Conservation (phyloP, 1,284 basidiomycete species). For the Rhodotorula mucilaginosa region DNA sequence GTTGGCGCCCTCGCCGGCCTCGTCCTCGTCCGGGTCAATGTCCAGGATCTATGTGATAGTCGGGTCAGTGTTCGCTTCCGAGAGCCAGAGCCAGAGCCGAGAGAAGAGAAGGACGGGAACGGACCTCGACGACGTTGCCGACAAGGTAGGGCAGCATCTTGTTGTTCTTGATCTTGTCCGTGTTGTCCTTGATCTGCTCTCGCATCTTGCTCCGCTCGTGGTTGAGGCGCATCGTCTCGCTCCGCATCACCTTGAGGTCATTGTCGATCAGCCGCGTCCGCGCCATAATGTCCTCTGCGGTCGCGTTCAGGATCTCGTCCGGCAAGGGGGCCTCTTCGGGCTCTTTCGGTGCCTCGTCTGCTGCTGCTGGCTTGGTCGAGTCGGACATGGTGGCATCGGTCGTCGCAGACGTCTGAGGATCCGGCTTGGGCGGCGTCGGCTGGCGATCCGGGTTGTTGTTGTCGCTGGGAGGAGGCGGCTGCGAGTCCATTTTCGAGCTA, state of each 20-base stretch:
- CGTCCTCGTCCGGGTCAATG: slow-evolving; percentile 79
- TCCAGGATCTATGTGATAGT: slow-evolving; percentile 68
- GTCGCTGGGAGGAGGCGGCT: slow-evolving; percentile 16
- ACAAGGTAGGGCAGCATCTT: slow-evolving; percentile 98
- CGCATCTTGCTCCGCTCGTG: slow-evolving; percentile 96
- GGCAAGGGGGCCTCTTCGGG: slow-evolving; percentile 54
- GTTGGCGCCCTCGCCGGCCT: slow-evolving; percentile 62
- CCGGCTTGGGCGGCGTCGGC: slow-evolving; percentile 2
- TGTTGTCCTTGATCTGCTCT: slow-evolving; percentile 97
- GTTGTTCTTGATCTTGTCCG: slow-evolving; percentile 99
- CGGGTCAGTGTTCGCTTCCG: not conserved
- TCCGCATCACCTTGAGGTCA: slow-evolving; percentile 92
- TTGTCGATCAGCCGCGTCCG: slow-evolving; percentile 81
- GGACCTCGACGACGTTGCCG: slow-evolving; percentile 91
- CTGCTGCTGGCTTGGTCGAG: not conserved
- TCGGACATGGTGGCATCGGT: slow-evolving; percentile 31
- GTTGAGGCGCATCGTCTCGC: slow-evolving; percentile 83
- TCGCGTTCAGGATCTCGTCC: slow-evolving; percentile 68
- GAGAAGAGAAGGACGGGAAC: not conserved
- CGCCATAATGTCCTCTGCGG: slow-evolving; percentile 78
- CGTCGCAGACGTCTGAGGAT: not conserved
- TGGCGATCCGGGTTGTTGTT: slow-evolving; percentile 6
- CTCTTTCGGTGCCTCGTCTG: slow-evolving; percentile 5
- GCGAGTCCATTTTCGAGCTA: slow-evolving; percentile 6
- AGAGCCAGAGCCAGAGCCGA: not conserved